Evolutionary conservation across 1,284 basidiomycete genomes (phyloP), one percentile per base, ranked within the genome.

Genomic region (Phylloporus sp.): DNA sequence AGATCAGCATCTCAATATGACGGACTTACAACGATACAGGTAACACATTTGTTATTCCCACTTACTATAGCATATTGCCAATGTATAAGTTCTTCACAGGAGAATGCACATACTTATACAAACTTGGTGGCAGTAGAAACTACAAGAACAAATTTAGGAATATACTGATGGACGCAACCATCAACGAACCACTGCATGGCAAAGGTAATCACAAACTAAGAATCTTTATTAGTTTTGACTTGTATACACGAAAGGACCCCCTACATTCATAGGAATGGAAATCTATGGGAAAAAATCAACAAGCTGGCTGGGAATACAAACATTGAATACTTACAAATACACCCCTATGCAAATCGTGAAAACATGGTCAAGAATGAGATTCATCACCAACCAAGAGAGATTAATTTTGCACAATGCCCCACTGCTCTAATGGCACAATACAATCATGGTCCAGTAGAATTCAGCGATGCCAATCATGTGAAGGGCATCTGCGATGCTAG

Each of bases 101-200:
- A 6, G 6, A 5, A 28, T 10, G 22, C 11, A 32, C 67, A 4
- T 31, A 68, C 67, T 68, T 49, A 68, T 66, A 66, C 66, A 68
- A 29, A 68, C 61, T 34, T 59, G 63, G 34, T 68, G 66, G 18
- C 56, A 67, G 26, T 67, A 67, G 39, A 67, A 67, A 49, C 66
- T 67, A 17, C 40, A 15, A 24, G n/a, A n/a, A n/a, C n/a, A 20
- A 17, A 6, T 12, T 37, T 37, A 37, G 10, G 15, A 37, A 15
- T 37, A 37, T 37, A 37, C 8, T 37, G 10, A 37, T 37, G 10
- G 34, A 37, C 15, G 34, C 34, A 37, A 37, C 34, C 15, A 52
- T 47, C 2, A 17, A 40, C 6, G 11, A 3, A 26, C 66, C 62
- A 42, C 60, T 67, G 66, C 13, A 67, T 66, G 18, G 50, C 22